Percentiles rank a stretch among this genome's conserved stretches.
phyloP scores from a whole-genome alignment of 257 asterid genomes.

The Ophiorrhiza pumila region DNA sequence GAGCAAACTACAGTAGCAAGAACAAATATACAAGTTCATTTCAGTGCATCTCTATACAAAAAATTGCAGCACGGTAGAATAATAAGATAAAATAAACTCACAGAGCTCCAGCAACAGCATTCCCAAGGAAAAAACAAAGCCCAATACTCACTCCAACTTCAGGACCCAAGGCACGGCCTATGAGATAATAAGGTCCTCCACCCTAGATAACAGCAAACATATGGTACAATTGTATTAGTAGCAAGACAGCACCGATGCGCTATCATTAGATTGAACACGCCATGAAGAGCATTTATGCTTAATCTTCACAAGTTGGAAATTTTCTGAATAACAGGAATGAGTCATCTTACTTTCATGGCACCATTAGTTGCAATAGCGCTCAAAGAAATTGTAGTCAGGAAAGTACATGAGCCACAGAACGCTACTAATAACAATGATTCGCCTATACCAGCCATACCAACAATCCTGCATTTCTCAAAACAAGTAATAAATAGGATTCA shows the following conservation, averaged over 20 bases:
- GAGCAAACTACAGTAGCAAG: neutral
- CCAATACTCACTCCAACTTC: constrained; percentile 99
- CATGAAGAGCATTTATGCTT: neutral
- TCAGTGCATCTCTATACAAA: neutral
- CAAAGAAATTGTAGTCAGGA: constrained; percentile 88
- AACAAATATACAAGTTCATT: neutral
- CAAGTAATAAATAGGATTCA: neutral
- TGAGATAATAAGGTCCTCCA: constrained; percentile 98
- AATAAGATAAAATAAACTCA: constrained; percentile 44
- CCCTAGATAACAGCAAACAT: constrained; percentile 54
- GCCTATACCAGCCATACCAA: constrained; percentile 98
- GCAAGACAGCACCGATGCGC: neutral
- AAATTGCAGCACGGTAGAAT: neutral
- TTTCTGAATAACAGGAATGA: neutral
- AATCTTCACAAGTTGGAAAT: neutral
- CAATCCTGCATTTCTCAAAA: constrained; percentile 66
- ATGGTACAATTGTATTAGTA: constrained; percentile 18
- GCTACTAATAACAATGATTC: constrained; percentile 88
- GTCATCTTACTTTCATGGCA: constrained; percentile 82
- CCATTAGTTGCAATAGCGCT: constrained; percentile 99
- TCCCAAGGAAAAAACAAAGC: constrained; percentile 96
- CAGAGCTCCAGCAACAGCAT: constrained; percentile 98
- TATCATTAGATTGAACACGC: neutral
- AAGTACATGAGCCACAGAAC: constrained; percentile 91
- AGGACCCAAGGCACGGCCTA: constrained; percentile 99